Base-by-base conservation (phyloP, 495 filamentous ascomycete species). In the Penicillium chermesinum region DNA sequence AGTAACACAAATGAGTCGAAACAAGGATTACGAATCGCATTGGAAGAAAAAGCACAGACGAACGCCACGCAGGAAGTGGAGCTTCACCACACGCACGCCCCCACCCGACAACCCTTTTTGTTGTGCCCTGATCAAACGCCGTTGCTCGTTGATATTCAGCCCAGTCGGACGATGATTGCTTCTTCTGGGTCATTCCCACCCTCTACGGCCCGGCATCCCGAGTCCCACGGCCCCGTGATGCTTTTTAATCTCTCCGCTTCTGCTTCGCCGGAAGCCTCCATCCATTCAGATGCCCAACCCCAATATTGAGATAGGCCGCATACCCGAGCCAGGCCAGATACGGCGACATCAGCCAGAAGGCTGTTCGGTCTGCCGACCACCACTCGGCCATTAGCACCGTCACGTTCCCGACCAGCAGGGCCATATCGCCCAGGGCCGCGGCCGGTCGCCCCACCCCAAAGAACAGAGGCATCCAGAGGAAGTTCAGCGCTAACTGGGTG, bases 401-500 rank as follows among this genome's bases (percentile, higher is more conserved):
- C 14, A 84, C 84, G 4, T 83, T 71, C 1, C 83, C 88, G 1
- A 81, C 76, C 9, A 96, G 69, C 1, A 83, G 76, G 2, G 86
- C 70, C 40, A 94, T 83, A 69, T 96, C 87, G 3, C 75, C 78
- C 7, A 89, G 77, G 1, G 89, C 90, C 59, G 81, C 78, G 47
- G 82, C 76, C 2, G 89, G 87, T 18, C 79, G 76, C 33, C 80
- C 77, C 25, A 85, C 53, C 1, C 77, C 75, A 61, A 95, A 96
- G 76, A 96, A 97, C 7, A 96, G 77, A 1, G 91, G 91, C 88
- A 93, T 96, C 89, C 88, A 97, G 39, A 85, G 62, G 15, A 93
- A 69, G 63, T 96, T 96, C 12, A 96, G 67, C 15, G 73, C 84
- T 7, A 96, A 83, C 61, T 96, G 91, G 38, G 84, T 79, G 5